Conservation (phyloP, 345 rosid genomes). For the Lumnitzera racemosa region DNA sequence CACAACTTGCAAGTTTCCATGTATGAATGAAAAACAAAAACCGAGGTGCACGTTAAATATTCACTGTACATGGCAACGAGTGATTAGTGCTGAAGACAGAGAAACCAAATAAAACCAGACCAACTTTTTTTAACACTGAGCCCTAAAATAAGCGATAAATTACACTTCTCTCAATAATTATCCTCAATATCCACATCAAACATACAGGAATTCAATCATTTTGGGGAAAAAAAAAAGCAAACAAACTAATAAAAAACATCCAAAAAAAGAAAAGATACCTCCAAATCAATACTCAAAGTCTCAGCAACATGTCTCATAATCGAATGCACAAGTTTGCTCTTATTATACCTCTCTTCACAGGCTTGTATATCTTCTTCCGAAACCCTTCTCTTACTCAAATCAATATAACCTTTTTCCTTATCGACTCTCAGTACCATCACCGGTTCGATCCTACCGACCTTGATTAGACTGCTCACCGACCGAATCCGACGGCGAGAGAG, state of each 20-base stretch:
- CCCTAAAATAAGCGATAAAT: no score
- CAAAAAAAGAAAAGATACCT: constrained; percentile 33
- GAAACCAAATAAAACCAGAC: no score
- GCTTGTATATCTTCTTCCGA: constrained; percentile 90
- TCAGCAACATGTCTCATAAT: constrained; percentile 98
- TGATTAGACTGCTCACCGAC: constrained; percentile 86
- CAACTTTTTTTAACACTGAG: no score
- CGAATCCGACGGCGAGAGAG: constrained; percentile 98
- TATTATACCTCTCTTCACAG: constrained; percentile 94
- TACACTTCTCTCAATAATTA: not conserved
- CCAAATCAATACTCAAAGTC: constrained; percentile 76
- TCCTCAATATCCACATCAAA: not conserved
- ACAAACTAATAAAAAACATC: no score
- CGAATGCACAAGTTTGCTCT: constrained; percentile 98
- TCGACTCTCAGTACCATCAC: constrained; percentile 98
- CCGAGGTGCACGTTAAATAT: no score
- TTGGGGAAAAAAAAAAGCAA: no score
- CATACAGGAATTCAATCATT: not conserved
- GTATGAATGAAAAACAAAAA: no score
- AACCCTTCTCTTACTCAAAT: constrained; percentile 90
- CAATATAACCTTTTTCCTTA: constrained; percentile 94
- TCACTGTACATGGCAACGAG: no score
- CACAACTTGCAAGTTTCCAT: no score
- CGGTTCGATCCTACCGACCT: constrained; percentile 95
- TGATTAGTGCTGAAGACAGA: no score